A percentile compares a stretch with the other conserved stretches of the same genome.
phyloP scores from a whole-genome alignment of 1,139 yeast species.

The Casaregolazyma suthepensis region DNA sequence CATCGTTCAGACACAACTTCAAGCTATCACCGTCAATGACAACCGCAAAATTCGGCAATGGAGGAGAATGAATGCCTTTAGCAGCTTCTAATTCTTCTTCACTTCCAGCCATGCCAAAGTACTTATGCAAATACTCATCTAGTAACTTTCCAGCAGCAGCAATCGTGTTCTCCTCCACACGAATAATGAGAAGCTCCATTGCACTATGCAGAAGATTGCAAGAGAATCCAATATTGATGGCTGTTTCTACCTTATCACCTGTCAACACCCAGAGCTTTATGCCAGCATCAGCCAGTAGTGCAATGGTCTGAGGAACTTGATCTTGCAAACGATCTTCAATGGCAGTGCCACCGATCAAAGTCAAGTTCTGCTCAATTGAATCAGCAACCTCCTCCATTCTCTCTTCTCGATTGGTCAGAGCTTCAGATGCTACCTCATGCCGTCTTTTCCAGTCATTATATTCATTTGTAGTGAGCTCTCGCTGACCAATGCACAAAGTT shows the following conservation, averaged over 20 bases:
- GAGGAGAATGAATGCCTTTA: conserved; percentile 66
- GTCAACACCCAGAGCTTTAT: conserved; percentile 95
- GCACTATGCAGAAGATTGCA: conserved; percentile 82
- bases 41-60: conserved; percentile 71
- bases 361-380: conserved; percentile 66
- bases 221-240: conserved; percentile 94
- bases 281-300: conserved; percentile 80
- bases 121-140: conserved; percentile 51
- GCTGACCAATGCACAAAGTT: conserved; percentile 86
- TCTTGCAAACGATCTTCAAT: conserved; percentile 93
- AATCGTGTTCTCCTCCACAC: conserved; percentile 39
- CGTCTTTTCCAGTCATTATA: conserved; percentile 63
- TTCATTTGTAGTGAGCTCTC: conserved; percentile 55
- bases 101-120: conserved; percentile 62
- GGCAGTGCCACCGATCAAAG: conserved; percentile 90
- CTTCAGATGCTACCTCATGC: conserved; percentile 67
- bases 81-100: conserved; percentile 55
- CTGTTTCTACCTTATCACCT: conserved; percentile 97
- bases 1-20: conserved; percentile 59
- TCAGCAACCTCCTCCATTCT: conserved; percentile 74
- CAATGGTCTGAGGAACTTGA: conserved; percentile 94
- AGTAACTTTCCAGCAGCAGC: conserved; percentile 52
- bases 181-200: conserved; percentile 77
- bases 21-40: conserved; percentile 92
- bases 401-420: conserved; percentile 71